Evolutionary conservation across 2,329 filamentous ascomycete species (phyloP), one percentile per base, ranked within the genome.

Genomic region (Madurella fahalii): DNA sequence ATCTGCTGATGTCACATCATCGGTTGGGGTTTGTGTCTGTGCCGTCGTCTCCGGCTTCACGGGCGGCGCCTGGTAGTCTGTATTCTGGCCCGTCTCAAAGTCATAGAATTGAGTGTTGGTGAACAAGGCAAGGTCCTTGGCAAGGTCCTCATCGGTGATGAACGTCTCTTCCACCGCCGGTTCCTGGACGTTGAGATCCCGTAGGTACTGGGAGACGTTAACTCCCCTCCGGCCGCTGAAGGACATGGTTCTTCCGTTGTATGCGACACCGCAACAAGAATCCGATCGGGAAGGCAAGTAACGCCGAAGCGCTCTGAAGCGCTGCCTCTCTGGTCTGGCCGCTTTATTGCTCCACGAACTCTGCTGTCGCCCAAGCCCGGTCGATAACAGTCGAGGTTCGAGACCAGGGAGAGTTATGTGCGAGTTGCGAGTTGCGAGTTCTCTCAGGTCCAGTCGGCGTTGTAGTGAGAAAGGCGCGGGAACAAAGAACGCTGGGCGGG

Each of bases 171-270:
- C 63, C 39, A 64, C 57, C 5, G 63, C 50, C 17, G 86, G 78
- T 51, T 84, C 83, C 58, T 86, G 77, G 58, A 84, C 82, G 76
- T 96, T 96, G 65, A 96, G 79, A 63, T 92, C 87, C 66, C 89
- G 87, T 62, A 96, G 80, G 75, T 94, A 95, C 68, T 91, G 87
- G 67, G 90, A 91, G 73, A 96, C 89, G 71, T 95, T 95, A 67
- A 89, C 87, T 64, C 83, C 88, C 68, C 87, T 85, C 59, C 90
- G 87, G 67, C 85, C 86, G 72, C 81, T 85, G 69, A 77, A 81
- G 70, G 89, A 84, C 87, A 91, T 91, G 52, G 58, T 66, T 54
- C 43, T 53, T 40, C 16, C 49, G 30, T 32, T 41, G 43, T n/a
- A 30, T 20, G 37, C 46, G 34, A 18, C n/a, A 12, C 18, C 13